phyloP scores from a whole-genome alignment of 164 flowering plant species.

The Aristolochia californica region DNA sequence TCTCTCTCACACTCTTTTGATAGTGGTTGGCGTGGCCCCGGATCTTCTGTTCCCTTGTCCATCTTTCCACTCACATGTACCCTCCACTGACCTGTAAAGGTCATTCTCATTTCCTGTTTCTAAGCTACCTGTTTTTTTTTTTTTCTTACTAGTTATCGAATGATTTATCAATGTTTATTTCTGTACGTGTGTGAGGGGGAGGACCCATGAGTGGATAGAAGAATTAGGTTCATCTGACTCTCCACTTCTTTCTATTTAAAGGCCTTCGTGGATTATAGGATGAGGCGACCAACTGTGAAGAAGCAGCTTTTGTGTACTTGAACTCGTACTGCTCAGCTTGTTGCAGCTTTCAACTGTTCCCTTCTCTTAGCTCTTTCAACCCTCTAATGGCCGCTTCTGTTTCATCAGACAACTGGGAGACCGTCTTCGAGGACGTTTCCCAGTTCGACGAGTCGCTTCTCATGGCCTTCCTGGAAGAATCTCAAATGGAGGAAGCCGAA shows the following conservation, averaged over 20 bases:
- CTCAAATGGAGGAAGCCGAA: slow-evolving; percentile 11
- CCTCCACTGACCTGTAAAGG: slow-evolving; percentile 5
- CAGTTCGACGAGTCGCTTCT: slow-evolving; percentile 13
- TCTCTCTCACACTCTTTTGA: neutral
- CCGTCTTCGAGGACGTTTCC: neutral
- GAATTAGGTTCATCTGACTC: slow-evolving; percentile 7
- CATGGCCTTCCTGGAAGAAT: slow-evolving; percentile 23
- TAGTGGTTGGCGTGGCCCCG: neutral
- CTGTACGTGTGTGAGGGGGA: too few relatives aligned
- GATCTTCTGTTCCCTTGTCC: slow-evolving; percentile 3
- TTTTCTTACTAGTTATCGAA: neutral
- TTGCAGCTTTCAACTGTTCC: too few relatives aligned
- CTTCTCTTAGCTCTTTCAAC: too few relatives aligned
- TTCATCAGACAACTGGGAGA: slow-evolving; percentile 4
- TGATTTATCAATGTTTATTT: slow-evolving; percentile 1
- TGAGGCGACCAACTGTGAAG: neutral
- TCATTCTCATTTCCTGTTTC: too few relatives aligned
- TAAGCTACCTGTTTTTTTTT: neutral
- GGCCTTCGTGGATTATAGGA: neutral
- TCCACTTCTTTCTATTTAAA: neutral
- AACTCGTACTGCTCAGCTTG: too few relatives aligned
- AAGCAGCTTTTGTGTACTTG: too few relatives aligned
- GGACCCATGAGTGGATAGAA: neutral
- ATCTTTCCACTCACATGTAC: slow-evolving; percentile 3
- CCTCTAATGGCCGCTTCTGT: neutral